Conservation (phyloP, 2,329 filamentous ascomycete genomes). For the Clonostachys chloroleuca region DNA sequence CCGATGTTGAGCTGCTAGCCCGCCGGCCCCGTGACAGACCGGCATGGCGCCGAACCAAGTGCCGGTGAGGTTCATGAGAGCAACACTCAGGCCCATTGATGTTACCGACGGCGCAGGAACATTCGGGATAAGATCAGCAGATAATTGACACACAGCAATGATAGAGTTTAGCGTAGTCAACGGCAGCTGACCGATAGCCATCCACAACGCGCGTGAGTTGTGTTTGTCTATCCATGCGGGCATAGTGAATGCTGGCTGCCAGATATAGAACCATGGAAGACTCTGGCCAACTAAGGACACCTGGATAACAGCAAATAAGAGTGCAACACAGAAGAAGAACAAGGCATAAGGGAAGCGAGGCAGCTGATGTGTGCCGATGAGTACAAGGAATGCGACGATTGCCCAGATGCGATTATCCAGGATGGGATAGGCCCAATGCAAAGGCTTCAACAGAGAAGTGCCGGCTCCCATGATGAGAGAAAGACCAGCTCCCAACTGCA, state of each 20-base stretch:
- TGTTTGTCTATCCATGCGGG: conserved; percentile 21
- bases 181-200: conserved; percentile 82
- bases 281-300: conserved; percentile 19
- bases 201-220: conserved; percentile 33
- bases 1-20: conserved; percentile 83
- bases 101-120: conserved; percentile 67
- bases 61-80: conserved; percentile 75
- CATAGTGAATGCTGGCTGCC: conserved; percentile 47
- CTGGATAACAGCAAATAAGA: conserved; percentile 55
- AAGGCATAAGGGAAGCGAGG: conserved; percentile 75
- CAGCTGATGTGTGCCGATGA: conserved; percentile 64
- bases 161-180: conserved; percentile 91
- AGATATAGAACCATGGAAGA: conserved; percentile 52
- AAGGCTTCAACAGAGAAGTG: conserved; percentile 57
- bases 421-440: conserved; percentile 64
- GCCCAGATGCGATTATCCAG: conserved; percentile 79
- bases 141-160: conserved; percentile 78
- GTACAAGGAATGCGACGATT: conserved; percentile 64
- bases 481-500: conserved; percentile 87
- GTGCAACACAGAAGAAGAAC: conserved; percentile 62
- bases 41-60: conserved; percentile 97
- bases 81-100: conserved; percentile 75
- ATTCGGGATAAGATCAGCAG: conserved; percentile 70
- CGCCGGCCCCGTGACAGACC: conserved; percentile 88
- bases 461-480: conserved; percentile 78